Evolutionary conservation across 352 stramenopile genomes (phyloP), one percentile per base, ranked within the genome.

Genomic region (Globisporangium apiculatum): DNA sequence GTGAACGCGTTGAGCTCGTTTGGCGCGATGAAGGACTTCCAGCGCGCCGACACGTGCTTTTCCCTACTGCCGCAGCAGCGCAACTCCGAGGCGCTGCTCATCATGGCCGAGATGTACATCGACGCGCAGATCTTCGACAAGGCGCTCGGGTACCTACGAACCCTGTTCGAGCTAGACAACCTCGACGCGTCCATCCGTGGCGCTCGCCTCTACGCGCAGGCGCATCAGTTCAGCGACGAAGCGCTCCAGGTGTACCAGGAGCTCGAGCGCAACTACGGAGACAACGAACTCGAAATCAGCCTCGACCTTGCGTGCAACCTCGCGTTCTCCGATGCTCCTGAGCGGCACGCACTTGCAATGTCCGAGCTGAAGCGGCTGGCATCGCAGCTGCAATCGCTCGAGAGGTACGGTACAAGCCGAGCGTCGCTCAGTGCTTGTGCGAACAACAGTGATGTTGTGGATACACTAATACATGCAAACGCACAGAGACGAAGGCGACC

Each of bases 251-350:
- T 91, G 53, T 93, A 87, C 65, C 62, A 75, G 49, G 67, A 83
- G 10, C 64, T 93, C 7, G 65, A 79, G n/a, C 64, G 71, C 45
- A 77, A 84, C 40, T 89, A 86, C 37, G 79, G 76, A 4, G 76
- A 85, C 58, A 57, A 72, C 31, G 60, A 65, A 17, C 57, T 87
- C 31, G 64, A 77, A 35, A 88, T 93, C 45, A 76, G 72, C 50
- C 48, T 90, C 36, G 83, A 90, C 55, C 62, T 92, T 12, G 79
- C 76, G n/a, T 88, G 74, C 43, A 68, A 63, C 51, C 65, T 90
- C 5, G 74, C 75, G 60, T 48, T 64, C 60, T 67, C 75, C 61
- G 46, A 65, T 42, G 40, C 61, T 64, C 42, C 53, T 9, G 53
- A 71, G 59, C 58, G 64, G 48, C 58, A 58, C 43, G 48, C 38